phyloP scores from a whole-genome alignment of 73 alveolate species.

The Tetrahymena elliotti region DNA sequence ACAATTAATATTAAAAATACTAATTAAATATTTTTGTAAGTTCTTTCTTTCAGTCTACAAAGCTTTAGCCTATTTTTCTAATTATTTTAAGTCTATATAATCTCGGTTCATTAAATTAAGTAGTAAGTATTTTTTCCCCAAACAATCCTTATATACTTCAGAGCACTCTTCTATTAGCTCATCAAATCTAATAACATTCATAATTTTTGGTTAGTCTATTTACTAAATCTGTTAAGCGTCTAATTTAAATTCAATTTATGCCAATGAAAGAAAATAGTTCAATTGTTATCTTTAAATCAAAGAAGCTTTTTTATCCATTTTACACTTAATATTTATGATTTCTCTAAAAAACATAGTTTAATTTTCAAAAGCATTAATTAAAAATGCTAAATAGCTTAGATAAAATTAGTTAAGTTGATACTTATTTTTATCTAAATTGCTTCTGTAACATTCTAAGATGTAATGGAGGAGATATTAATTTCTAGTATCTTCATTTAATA shows the following conservation, averaged over 20 bases:
- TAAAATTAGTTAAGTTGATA: not conserved
- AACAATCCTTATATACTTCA: not conserved
- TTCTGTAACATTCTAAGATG: not conserved
- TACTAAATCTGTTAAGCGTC: not conserved
- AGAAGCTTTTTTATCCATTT: not conserved
- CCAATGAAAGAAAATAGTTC: not conserved
- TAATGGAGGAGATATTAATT: not conserved
- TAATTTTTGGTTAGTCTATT: not conserved
- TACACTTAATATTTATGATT: not conserved
- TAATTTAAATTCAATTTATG: not conserved
- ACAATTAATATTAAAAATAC: not conserved
- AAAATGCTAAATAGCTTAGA: not conserved
- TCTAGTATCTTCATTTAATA: not conserved
- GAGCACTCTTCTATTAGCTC: not conserved
- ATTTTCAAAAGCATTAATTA: not conserved
- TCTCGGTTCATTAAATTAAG: not conserved
- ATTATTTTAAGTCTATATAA: not conserved
- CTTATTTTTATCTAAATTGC: not conserved
- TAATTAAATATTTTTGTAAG: not conserved
- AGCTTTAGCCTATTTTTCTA: not conserved
- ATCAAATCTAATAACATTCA: not conserved
- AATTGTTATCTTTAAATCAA: not conserved
- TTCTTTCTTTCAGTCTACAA: not conserved
- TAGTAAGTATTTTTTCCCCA: not conserved
- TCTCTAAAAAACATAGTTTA: not conserved